Percentiles rank a stretch among this genome's conserved stretches.
Evolutionary conservation across 495 filamentous ascomycete genomes (phyloP).

Genomic region (Tuber umbilicatum): DNA sequence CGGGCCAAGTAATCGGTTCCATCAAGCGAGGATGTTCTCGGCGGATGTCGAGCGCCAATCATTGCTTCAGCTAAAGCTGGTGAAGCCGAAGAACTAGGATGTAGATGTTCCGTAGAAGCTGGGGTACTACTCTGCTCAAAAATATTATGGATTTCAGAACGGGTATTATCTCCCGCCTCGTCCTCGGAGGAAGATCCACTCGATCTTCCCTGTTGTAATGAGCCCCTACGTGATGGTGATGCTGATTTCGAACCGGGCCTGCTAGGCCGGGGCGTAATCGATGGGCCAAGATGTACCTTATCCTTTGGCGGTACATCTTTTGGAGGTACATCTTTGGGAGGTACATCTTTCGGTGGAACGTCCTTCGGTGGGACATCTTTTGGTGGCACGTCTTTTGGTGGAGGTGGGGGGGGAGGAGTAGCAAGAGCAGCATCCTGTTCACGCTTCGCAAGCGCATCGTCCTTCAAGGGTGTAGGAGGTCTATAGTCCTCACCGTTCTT

Average conservation of each 20-base stretch:
- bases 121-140: conserved; percentile 60
- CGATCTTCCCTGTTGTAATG: conserved; percentile 15
- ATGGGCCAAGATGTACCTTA: conserved; percentile 56
- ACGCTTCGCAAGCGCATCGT: conserved; percentile 21
- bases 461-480: conserved; percentile 30
- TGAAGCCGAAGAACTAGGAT: conserved; percentile 32
- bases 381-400: conserved; percentile 9
- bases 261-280: conserved; percentile 51
- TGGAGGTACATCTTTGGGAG: conserved; percentile 32
- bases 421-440: conserved; percentile 5
- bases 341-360: conserved; percentile 16
- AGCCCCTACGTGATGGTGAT: conserved; percentile 21
- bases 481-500: conserved; percentile 19
- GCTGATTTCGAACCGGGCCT: conserved; percentile 26
- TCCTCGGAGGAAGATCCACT: conserved; percentile 47
- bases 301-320: conserved; percentile 37
- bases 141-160: conserved; percentile 87
- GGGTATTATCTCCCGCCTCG: conserved; percentile 60
- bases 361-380: conserved; percentile 24
- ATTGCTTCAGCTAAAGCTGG: background rate
- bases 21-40: conserved; percentile 43
- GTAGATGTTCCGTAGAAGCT: conserved; percentile 24
- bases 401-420: conserved; percentile 21
- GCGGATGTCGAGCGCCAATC: conserved; percentile 13
- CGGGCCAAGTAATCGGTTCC: conserved; percentile 68